phyloP scores from a whole-genome alignment of 2,329 filamentous ascomycete species.

The Penicillium sp. region DNA sequence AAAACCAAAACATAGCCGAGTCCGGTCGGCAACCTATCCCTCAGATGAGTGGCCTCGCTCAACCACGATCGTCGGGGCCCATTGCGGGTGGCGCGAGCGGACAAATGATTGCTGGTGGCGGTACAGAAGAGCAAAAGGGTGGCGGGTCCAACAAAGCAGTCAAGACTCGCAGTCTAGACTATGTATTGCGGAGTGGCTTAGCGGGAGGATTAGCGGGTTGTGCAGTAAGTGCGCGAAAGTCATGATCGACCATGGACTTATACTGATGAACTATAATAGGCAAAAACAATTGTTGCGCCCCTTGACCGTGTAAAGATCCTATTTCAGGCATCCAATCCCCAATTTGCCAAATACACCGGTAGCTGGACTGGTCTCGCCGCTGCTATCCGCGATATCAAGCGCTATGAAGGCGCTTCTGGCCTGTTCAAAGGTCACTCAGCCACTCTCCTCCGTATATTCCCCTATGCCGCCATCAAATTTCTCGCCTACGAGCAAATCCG shows the following conservation, averaged over 20 bases:
- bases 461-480: slow-evolving; percentile 97
- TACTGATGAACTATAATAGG: slow-evolving; percentile 50
- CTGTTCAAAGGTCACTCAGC: slow-evolving; percentile 93
- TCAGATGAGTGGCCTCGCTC: slow-evolving; percentile 33
- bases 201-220: neutral
- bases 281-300: slow-evolving; percentile 90
- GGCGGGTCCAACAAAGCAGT: slow-evolving; percentile 36
- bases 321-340: slow-evolving; percentile 90
- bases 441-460: slow-evolving; percentile 89
- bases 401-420: slow-evolving; percentile 65
- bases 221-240: neutral
- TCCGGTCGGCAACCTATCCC: slow-evolving; percentile 16
- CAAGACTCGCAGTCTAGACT: neutral
- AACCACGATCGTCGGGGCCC: slow-evolving; percentile 19
- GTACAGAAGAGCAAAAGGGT: slow-evolving; percentile 15
- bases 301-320: slow-evolving; percentile 98
- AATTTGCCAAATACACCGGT: slow-evolving; percentile 87
- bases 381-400: slow-evolving; percentile 80
- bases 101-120: slow-evolving; percentile 13
- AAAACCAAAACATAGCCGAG: slow-evolving; percentile 11
- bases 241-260: neutral
- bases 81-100: slow-evolving; percentile 18
- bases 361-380: slow-evolving; percentile 79
- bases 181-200: neutral
- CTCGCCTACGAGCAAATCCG: slow-evolving; percentile 96